Conservation (phyloP, 768 basidiomycete species). For the Mycena filopes region DNA sequence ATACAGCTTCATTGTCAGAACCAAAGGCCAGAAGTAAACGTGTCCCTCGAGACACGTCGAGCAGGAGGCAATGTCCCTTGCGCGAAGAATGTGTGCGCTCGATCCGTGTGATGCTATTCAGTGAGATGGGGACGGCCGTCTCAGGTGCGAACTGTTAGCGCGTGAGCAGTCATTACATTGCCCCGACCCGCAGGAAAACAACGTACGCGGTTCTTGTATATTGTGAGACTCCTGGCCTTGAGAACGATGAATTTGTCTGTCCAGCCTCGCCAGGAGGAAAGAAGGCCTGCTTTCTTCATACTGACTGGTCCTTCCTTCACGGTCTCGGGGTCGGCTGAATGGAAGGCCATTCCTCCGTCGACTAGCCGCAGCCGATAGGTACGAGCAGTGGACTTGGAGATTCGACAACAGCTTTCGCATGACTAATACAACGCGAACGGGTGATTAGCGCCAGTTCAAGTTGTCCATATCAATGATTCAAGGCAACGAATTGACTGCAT, state of each 20-base stretch:
- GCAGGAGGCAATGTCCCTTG: conserved; percentile 24
- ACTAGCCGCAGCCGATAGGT: neutral
- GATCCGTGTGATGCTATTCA: conserved; percentile 28
- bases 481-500: too few species aligned
- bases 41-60: conserved; percentile 16
- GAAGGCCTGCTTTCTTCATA: conserved; percentile 34
- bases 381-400: neutral
- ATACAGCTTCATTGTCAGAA: conserved; percentile 26
- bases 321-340: conserved; percentile 12
- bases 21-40: conserved; percentile 17
- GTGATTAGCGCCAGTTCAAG: conserved; percentile 19
- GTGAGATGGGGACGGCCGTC: conserved; percentile 10
- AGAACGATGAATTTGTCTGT: conserved; percentile 33
- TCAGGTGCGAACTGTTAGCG: conserved; percentile 13
- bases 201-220: conserved; percentile 31
- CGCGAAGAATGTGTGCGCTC: conserved; percentile 28
- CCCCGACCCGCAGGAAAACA: neutral
- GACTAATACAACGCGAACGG: neutral
- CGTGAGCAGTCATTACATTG: too few species aligned
- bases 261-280: conserved; percentile 35
- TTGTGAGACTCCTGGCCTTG: conserved; percentile 23
- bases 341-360: conserved; percentile 24
- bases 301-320: conserved; percentile 23
- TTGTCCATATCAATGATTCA: too few species aligned
- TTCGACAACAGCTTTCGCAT: conserved; percentile 6